Base-by-base conservation (phyloP, 2,329 filamentous ascomycete species). In the Aspergillus japonicus region DNA sequence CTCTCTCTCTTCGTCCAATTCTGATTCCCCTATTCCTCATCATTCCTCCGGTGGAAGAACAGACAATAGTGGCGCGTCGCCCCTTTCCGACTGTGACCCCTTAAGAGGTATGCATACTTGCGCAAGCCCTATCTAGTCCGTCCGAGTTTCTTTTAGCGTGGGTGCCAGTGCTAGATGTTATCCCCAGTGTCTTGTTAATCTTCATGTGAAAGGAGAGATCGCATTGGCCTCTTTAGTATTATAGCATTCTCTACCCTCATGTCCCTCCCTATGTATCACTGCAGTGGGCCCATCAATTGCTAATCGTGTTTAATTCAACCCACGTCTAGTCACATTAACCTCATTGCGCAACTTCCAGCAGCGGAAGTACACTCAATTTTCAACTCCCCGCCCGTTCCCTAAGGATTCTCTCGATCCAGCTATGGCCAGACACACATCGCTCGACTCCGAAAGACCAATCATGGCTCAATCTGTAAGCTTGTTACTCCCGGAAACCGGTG, bases 401-500 rank as follows among this genome's bases (percentile, higher is more conserved):
- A 8, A 8, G 19, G 39, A 21, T 21, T 56, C 12, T 16, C 11
- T n/a, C 39, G 19, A 19, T 16, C 39, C 14, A 42, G 57, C 57
- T 33, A 77, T 77, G 75, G 69, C 74, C 55, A 73, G 76, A 62
- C 75, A 76, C 52, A 67, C 69, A 33, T 84, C 82, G 56, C 71
- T 83, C 12, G 82, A 85, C 56, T 85, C 82, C 44, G 79, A 82
- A 66, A 75, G 82, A 57, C 82, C 82, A 53, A 85, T 85, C 62
- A 83, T 85, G 80, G 77, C 81, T 49, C 78, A 80, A 50, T 82
- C 80, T 61, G 82, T 85, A 79, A 62, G 71, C 63, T 54, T 54
- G 52, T 53, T 61, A 58, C 54, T 10, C 24, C 33, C 31, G 7
- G 21, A 21, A 21, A 4, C 12, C 39, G 39, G 35, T 53, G 23